These are phyloP conservation scores for Beauveria varroae DNA, from an alignment of 2,329 filamentous ascomycete genomes.

Conservation along the genomic window DNA sequence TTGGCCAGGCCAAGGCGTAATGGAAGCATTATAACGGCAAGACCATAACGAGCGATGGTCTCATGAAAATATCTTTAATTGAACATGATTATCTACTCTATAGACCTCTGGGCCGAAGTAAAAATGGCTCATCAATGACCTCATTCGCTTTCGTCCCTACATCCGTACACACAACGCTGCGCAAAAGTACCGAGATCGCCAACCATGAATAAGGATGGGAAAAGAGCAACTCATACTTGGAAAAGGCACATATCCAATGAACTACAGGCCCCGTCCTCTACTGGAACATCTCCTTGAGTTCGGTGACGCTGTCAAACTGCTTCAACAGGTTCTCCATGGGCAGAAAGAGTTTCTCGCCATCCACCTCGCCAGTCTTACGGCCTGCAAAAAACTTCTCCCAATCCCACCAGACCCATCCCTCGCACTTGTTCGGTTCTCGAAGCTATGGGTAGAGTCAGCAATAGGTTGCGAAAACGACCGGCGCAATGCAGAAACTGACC, in stretches of 20 bases:
- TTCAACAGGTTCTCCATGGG: constrained; percentile 25
- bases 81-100: background rate
- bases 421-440: constrained; percentile 44
- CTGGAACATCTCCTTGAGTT: constrained; percentile 12
- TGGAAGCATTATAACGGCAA: background rate
- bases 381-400: constrained; percentile 35
- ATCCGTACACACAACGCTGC: too few relatives aligned
- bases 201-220: too few relatives aligned
- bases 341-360: constrained; percentile 21
- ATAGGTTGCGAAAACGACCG: background rate
- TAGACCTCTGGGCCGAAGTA: too few relatives aligned
- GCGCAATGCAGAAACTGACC: constrained; percentile 31
- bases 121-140: too few relatives aligned
- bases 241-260: too few relatives aligned
- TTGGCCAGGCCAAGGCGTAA: background rate
- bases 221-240: too few relatives aligned
- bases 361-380: constrained; percentile 15
- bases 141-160: too few relatives aligned
- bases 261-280: background rate
- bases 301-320: constrained; percentile 16
- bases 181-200: too few relatives aligned
- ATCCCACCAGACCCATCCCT: constrained; percentile 40
- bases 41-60: constrained; percentile 1
- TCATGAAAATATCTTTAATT: background rate
- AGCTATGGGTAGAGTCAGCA: constrained; percentile 18